Conservation (phyloP, 805 yeast genomes). For the Vanderwaltozyma verrucispora region DNA sequence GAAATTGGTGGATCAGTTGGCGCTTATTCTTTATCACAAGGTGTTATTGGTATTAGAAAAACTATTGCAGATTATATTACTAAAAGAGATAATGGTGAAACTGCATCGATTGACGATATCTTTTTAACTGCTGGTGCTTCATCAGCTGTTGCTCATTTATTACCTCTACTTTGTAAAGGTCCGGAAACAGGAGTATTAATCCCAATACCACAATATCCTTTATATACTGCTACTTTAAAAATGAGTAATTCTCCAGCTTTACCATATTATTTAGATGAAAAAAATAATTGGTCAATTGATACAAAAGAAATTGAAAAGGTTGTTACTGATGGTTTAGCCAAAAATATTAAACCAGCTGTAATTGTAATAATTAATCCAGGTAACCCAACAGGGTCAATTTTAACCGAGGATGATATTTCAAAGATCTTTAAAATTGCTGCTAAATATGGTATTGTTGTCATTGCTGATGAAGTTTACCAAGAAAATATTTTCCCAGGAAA, state of each 20-base stretch:
- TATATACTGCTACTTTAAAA: slow-evolving; percentile 87
- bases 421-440: slow-evolving; percentile 73
- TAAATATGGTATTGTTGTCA: slow-evolving; percentile 67
- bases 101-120: slow-evolving; percentile 57
- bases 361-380: slow-evolving; percentile 95
- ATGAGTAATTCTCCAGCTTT: slow-evolving; percentile 68
- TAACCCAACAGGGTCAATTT: slow-evolving; percentile 91
- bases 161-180: slow-evolving; percentile 60
- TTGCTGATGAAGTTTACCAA: slow-evolving; percentile 98
- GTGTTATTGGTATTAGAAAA: slow-evolving; percentile 59
- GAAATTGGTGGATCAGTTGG: slow-evolving; percentile 72
- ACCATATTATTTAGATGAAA: slow-evolving; percentile 79
- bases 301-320: slow-evolving; percentile 49
- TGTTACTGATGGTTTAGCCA: slow-evolving; percentile 36
- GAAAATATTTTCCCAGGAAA: slow-evolving; percentile 70
- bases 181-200: slow-evolving; percentile 67
- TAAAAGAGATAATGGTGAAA: slow-evolving; percentile 68
- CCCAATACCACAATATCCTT: slow-evolving; percentile 97
- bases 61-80: slow-evolving; percentile 73
- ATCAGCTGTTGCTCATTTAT: slow-evolving; percentile 72
- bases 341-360: slow-evolving; percentile 59
- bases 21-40: slow-evolving; percentile 92
- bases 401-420: slow-evolving; percentile 53
- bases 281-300: slow-evolving; percentile 73
- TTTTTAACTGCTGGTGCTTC: slow-evolving; percentile 93